Evolutionary conservation across 257 asterid genomes (phyloP).

Genomic region (Hygrophila difformis): DNA sequence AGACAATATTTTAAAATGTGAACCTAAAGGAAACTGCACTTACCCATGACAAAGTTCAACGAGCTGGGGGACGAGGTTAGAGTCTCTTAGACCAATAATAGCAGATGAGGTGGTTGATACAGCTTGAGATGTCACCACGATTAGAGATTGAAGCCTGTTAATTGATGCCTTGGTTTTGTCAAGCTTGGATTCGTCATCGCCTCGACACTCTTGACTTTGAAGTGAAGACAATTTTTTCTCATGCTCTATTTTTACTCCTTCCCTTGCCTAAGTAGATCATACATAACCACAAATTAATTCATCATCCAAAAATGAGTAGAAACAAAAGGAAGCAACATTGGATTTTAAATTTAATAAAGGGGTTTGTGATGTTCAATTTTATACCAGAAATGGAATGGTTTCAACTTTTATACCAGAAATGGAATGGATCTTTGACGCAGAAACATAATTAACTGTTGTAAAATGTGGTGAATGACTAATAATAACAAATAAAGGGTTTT

Average conservation of each 20-base stretch:
- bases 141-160: constrained; percentile 76
- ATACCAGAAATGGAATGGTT: too few species aligned
- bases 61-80: constrained; percentile 87
- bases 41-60: constrained; percentile 95
- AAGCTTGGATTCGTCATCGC: constrained; percentile 67
- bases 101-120: constrained; percentile 88
- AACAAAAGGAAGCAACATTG: neutral
- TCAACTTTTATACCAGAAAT: neutral
- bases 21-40: constrained; percentile 16
- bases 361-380: neutral
- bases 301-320: neutral
- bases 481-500: too few species aligned
- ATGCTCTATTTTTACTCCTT: constrained; percentile 82
- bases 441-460: too few species aligned
- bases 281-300: neutral
- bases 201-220: constrained; percentile 76
- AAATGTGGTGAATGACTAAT: too few species aligned
- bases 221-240: constrained; percentile 74
- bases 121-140: constrained; percentile 86
- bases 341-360: neutral
- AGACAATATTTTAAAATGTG: neutral
- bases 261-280: constrained; percentile 51
- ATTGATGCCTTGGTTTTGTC: constrained; percentile 93
- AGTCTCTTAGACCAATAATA: constrained; percentile 59
- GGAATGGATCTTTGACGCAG: too few species aligned